Evolutionary conservation across 1,139 yeast genomes (phyloP).

Genomic region (Debaryomyces sp.): DNA sequence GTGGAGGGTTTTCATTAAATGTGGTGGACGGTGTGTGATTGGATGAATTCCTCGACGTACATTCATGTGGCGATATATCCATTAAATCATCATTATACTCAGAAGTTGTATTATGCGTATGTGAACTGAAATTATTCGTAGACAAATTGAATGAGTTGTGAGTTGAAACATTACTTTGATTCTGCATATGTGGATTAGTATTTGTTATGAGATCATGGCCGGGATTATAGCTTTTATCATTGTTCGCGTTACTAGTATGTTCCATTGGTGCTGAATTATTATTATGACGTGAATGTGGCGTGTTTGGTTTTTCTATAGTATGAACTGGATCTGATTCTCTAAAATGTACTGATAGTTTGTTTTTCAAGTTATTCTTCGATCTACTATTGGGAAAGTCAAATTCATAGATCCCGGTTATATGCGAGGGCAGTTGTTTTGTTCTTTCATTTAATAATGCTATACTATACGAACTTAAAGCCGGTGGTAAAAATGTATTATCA

Average conservation of each 20-base stretch:
- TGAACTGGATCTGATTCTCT: slow-evolving; percentile 15
- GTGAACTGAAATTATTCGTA: slow-evolving; percentile 13
- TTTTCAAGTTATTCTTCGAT: slow-evolving; percentile 21
- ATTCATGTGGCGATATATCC: slow-evolving; percentile 13
- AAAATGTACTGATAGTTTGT: slow-evolving; percentile 39
- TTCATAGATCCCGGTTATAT: slow-evolving; percentile 36
- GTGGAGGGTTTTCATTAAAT: slow-evolving; percentile 13
- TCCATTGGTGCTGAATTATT: slow-evolving; percentile 2
- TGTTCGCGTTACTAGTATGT: background rate
- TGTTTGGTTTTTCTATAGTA: background rate
- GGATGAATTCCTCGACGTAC: slow-evolving; percentile 8
- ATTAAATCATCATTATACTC: slow-evolving; percentile 13
- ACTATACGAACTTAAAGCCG: slow-evolving; percentile 63
- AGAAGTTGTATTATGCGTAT: slow-evolving; percentile 18
- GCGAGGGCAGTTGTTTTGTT: slow-evolving; percentile 14
- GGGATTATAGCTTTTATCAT: slow-evolving; percentile 1
- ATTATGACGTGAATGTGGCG: background rate
- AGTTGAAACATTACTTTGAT: slow-evolving; percentile 11
- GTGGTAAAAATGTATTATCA: slow-evolving; percentile 62
- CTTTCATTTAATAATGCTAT: slow-evolving; percentile 38
- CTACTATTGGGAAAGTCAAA: slow-evolving; percentile 32
- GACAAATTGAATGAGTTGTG: slow-evolving; percentile 18
- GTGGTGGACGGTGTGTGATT: slow-evolving; percentile 21
- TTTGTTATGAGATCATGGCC: no score
- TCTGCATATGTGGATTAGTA: background rate